Percentiles rank a stretch among this genome's conserved stretches.
Evolutionary conservation across 2,329 filamentous ascomycete genomes (phyloP).

Genomic region (Alternaria alternata): DNA sequence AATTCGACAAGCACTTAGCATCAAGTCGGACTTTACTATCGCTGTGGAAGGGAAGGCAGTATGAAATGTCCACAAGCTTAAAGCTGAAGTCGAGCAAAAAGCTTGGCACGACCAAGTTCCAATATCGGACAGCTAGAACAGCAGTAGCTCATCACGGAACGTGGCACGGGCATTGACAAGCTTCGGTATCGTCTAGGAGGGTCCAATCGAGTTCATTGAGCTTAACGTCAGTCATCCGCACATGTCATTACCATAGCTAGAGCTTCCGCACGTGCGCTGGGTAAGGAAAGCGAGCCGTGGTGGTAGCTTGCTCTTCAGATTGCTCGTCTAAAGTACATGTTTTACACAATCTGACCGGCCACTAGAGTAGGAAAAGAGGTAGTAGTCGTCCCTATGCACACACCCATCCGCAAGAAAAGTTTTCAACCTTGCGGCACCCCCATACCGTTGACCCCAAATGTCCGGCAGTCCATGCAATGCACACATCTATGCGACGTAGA

Average conservation of each 20-base stretch:
- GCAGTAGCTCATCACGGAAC: constrained; percentile 32
- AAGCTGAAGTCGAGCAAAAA: constrained; percentile 39
- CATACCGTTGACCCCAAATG: constrained; percentile 45
- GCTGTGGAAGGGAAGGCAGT: neutral
- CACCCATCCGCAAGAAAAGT: constrained; percentile 48
- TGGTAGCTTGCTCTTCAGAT: constrained; percentile 54
- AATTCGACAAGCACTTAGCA: neutral
- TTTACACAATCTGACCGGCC: constrained; percentile 55
- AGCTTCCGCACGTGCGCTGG: constrained; percentile 34
- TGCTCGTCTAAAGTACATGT: constrained; percentile 55
- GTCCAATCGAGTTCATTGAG: constrained; percentile 43
- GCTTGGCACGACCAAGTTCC: constrained; percentile 45
- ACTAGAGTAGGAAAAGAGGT: constrained; percentile 50
- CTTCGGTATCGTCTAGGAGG: constrained; percentile 26
- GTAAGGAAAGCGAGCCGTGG: constrained; percentile 41
- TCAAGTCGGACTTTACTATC: constrained; percentile 16
- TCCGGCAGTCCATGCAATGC: constrained; percentile 45
- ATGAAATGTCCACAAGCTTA: constrained; percentile 1
- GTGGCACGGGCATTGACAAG: constrained; percentile 21
- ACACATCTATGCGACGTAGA: constrained; percentile 54
- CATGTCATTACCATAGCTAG: constrained; percentile 36
- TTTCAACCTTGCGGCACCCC: constrained; percentile 47
- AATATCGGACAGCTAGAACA: constrained; percentile 28
- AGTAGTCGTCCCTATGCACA: constrained; percentile 52
- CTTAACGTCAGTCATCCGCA: constrained; percentile 28